These are phyloP conservation scores for Trametes elegans DNA, from an alignment of 768 basidiomycete genomes.

Conservation along the genomic window DNA sequence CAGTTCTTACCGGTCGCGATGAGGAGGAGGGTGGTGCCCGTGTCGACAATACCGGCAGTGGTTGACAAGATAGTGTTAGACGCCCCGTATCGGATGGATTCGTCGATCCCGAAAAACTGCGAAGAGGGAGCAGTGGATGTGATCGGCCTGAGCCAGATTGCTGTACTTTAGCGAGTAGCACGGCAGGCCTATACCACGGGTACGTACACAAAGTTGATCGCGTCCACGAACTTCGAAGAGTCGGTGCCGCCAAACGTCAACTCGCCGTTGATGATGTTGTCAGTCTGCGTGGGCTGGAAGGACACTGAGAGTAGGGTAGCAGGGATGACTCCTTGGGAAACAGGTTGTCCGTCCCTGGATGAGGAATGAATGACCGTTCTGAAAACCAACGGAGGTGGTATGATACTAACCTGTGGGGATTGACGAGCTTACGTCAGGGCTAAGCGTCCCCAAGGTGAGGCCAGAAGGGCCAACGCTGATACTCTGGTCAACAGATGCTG, in stretches of 20 bases:
- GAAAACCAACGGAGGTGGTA: neutral
- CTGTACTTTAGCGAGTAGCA: neutral
- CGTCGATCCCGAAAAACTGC: constrained; percentile 35
- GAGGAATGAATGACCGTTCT: constrained; percentile 7
- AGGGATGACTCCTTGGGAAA: constrained; percentile 28
- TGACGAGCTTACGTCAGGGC: constrained; percentile 1
- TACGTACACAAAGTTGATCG: constrained; percentile 30
- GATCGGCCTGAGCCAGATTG: neutral
- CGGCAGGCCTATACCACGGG: too few species aligned
- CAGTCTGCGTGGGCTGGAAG: constrained; percentile 31
- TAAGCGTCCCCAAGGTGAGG: constrained; percentile 42
- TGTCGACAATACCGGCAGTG: constrained; percentile 36
- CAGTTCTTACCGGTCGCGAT: constrained; percentile 31
- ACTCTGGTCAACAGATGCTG: neutral
- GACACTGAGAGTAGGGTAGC: constrained; percentile 30
- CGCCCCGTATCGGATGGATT: constrained; percentile 30
- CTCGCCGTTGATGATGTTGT: constrained; percentile 32
- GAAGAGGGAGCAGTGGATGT: constrained; percentile 29
- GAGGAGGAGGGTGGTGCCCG: constrained; percentile 35
- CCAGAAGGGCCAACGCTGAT: constrained; percentile 59
- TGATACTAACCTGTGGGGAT: constrained; percentile 16
- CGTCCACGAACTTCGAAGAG: constrained; percentile 32
- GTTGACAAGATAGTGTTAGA: constrained; percentile 25
- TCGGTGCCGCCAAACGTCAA: constrained; percentile 38
- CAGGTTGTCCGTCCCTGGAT: constrained; percentile 42